Evolutionary conservation across 2,329 filamentous ascomycete genomes (phyloP), one percentile per base, ranked within the genome.

Genomic region (Fusarium sp.): DNA sequence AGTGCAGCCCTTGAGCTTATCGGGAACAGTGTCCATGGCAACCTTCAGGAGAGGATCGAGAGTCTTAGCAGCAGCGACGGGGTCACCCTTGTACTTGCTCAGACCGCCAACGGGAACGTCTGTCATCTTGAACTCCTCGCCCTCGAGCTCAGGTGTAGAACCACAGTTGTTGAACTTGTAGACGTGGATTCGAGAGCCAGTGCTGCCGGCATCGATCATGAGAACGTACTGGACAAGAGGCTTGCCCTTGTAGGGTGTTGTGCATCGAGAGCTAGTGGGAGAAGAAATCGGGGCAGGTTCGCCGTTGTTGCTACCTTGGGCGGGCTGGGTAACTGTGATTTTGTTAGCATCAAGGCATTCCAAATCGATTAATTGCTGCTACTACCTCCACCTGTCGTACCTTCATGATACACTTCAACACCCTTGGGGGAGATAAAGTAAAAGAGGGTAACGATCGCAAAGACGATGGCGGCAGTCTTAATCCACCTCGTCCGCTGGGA

Each of bases 81-180:
- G 91, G 82, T 98, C 93, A 67, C 90, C 87, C 77, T 91, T 91
- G 81, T 94, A 99, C 39, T 93, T 92, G 79, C 94, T 98, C 74
- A 99, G 84, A 52, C 83, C 96, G 84, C 94, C 93, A 56, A 93
- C 87, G 73, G 34, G 34, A 88, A 90, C 86, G 93, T 95, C 78
- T 93, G 94, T 98, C 91, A 94, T 94, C 84, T 95, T 90, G 82
- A 99, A 99, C 62, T 93, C 87, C 79, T 99, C 96, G 77, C 90
- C 85, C 82, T 99, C 96, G 52, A 99, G 88, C 82, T 98, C 94
- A 26, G 96, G 96, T n/a, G 94, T 94, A 10, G 93, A 83, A 14
- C 94, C 96, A 83, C 95, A 99, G 84, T 98, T 98, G 86, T 98
- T 98, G 88, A 98, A 99, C 79, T 94, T 93, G 86, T 98, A 99